Percentiles rank a stretch among this genome's conserved stretches.
phyloP scores from a whole-genome alignment of 305 asterid genomes.

The Rubia balearica region DNA sequence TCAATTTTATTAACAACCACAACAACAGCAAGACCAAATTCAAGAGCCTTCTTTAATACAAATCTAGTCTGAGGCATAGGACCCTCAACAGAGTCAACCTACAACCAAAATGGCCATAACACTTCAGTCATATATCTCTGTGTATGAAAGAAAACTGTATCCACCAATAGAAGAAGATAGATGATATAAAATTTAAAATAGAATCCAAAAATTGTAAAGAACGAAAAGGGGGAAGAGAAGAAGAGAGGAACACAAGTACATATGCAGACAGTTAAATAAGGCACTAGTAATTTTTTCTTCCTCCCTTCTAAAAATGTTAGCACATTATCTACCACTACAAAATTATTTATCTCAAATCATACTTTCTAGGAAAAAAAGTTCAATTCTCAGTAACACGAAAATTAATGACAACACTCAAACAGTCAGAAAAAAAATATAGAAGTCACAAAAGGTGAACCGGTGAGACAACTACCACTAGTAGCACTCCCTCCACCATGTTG shows the following conservation, averaged over 20 bases:
- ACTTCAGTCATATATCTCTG: conserved; percentile 19
- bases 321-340: background rate
- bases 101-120: conserved; percentile 23
- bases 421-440: background rate
- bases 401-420: background rate
- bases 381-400: background rate
- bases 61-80: conserved; percentile 99
- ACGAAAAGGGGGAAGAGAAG: background rate
- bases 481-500: conserved; percentile 99
- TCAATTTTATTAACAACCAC: conserved; percentile 97
- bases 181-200: background rate
- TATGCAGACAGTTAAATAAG: background rate
- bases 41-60: conserved; percentile 98
- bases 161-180: conserved; percentile 11
- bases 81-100: conserved; percentile 99
- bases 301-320: background rate
- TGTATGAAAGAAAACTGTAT: background rate
- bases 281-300: background rate
- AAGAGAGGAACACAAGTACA: background rate
- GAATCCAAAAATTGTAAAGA: background rate
- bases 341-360: background rate
- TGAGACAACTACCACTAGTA: conserved; percentile 66
- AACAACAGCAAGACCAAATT: conserved; percentile 93
- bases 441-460: background rate
- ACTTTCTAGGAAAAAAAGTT: too few relatives aligned